A percentile compares a stretch with the other conserved stretches of the same genome.
phyloP scores from a whole-genome alignment of 176 grass and related monocot species.

The Bolboschoenus planiculmis region DNA sequence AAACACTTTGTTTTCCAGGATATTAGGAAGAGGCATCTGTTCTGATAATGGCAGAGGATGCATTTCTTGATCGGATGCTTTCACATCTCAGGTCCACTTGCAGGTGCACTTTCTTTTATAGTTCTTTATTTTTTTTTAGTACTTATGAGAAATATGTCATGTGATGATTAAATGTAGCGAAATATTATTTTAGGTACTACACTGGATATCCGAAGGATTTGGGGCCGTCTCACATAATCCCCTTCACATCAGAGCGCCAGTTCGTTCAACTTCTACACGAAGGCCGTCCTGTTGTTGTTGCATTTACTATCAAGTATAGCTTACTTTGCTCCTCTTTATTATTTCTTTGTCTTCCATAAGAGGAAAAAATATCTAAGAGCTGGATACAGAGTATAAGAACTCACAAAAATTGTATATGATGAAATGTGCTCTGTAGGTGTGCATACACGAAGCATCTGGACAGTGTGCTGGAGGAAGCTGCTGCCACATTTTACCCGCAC shows the following conservation, averaged over 20 bases:
- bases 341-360: conserved; percentile 1
- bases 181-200: conserved; percentile 55
- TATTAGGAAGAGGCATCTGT: neutral
- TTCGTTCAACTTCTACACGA: conserved; percentile 82
- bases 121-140: neutral
- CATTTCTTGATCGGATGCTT: conserved; percentile 69
- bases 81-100: conserved; percentile 59
- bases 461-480: conserved; percentile 77
- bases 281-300: conserved; percentile 80
- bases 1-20: neutral
- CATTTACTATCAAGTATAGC: conserved; percentile 80
- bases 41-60: conserved; percentile 34
- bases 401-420: neutral
- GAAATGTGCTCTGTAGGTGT: conserved; percentile 48
- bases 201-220: conserved; percentile 90
- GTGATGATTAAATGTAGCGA: conserved; percentile 11
- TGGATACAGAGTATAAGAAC: neutral
- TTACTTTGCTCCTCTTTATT: neutral
- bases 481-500: conserved; percentile 64
- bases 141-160: neutral
- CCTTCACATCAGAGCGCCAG: conserved; percentile 76
- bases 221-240: conserved; percentile 70
- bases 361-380: conserved; percentile 3
- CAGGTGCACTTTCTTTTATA: conserved; percentile 34
- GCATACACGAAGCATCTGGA: conserved; percentile 83